Evolutionary conservation across 345 rosid species (phyloP), one percentile per base, ranked within the genome.

Genomic region (Firmiana major): DNA sequence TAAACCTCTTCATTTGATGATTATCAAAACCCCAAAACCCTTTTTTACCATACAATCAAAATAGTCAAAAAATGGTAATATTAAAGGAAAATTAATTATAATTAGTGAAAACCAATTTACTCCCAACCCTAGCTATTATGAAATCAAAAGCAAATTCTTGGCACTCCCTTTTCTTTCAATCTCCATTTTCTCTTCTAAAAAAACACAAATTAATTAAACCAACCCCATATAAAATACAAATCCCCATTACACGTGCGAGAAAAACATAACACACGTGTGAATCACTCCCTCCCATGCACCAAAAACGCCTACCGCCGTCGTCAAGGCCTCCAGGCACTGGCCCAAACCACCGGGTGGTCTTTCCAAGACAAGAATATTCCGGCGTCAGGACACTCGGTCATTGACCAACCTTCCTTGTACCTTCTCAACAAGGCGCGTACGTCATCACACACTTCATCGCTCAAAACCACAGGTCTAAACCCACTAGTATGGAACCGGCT

Each of bases 331-430:
- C 99, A 96, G 70, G 98, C 93, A 85, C 98, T 89, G 36, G 94
- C 92, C 99, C 99, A 96, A 53, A 93, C 94, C 77, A 96, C 98
- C 87, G 90, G 92, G 83, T 92, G 96, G 36, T 96, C 97, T 86
- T 93, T 92, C 97, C 97, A 96, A 60, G 92, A 84, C 76, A 96
- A 86, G 92, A 93, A 96, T 81, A 93, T 92, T 79, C 99, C 99
- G 79, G 88, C 88, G 60, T 87, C 94, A 48, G 85, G 64, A 43
- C 90, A 80, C 80, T 80, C 93, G 74, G 87, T 81, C 98, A 92
- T 90, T 45, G 93, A 83, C 98, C 98, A 96, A 5, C 98, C 97
- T 73, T 95, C 99, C 85, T 85, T 90, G 73, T 96, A 96, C 87
- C 99, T 90, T 87, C 97, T 89, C 86, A 96, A 78, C 86, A 96